Evolutionary conservation across 2,329 filamentous ascomycete genomes (phyloP), one percentile per base, ranked within the genome.

Genomic region (Triangularia setosa): DNA sequence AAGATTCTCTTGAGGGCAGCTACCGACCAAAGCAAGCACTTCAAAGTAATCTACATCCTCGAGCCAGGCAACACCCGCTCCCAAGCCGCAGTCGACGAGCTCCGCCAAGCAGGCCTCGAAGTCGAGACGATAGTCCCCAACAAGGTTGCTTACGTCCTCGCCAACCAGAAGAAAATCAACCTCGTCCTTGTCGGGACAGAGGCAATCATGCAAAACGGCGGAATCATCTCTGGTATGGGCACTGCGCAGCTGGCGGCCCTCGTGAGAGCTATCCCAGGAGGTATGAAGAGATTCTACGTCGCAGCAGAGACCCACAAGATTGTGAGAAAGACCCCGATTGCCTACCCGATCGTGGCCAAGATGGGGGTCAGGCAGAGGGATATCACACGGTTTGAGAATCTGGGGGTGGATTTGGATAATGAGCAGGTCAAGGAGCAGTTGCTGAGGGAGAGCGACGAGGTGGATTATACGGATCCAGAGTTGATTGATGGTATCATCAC

Each of bases 241-340:
- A 88, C 85, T 2, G 94, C 91, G 71, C 93, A 97, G 79, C 89
- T 98, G 70, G 93, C 92, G 1, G 81, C 92, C 70, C 80, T 97
- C 60, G 93, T 93, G 4, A 88, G 89, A 72, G 84, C 84, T 14
- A 84, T 85, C 66, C 75, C 78, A 12, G 70, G 69, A 28, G 65
- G 66, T 21, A 67, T 66, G 27, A 81, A 81, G 54, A 86, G 88
- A 44, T 92, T 98, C 71, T 97, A 96, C 73, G 93, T 97, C 18
- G 93, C 95, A 4, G 90, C 90, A 1, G 95, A 99, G 80, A 96
- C 91, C 72, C 95, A 99, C 81, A 99, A 99, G 79, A 97, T 99
- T 74, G 92, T 96, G 55, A 85, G 93, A 72, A 84, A 95, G 62
- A 95, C 93, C 72, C 92, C 94, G 1, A 79, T 95, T 23, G 87